These are phyloP conservation scores for Phlegmacium glaucopus DNA, from an alignment of 768 basidiomycete genomes.

Conservation along the genomic window DNA sequence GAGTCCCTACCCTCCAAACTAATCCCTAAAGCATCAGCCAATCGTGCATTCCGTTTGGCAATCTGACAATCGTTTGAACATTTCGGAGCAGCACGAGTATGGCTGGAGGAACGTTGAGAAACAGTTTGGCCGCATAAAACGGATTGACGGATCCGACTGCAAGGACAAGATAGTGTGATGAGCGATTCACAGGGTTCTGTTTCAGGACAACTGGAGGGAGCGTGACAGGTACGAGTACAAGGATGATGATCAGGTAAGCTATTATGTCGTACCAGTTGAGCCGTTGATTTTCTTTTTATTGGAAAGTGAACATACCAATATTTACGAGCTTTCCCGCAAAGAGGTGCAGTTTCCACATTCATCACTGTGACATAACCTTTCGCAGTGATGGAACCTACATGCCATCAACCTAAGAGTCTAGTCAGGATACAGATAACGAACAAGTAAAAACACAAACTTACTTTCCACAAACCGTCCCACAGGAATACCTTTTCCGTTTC, in stretches of 20 bases:
- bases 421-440: background rate
- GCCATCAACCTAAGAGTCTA: slow-evolving; percentile 51
- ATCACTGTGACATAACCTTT: slow-evolving; percentile 76
- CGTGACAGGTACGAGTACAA: slow-evolving; percentile 80
- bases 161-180: slow-evolving; percentile 73
- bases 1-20: too few species aligned
- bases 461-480: slow-evolving; percentile 81
- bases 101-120: slow-evolving; percentile 38
- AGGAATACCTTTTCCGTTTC: slow-evolving; percentile 74
- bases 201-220: slow-evolving; percentile 83
- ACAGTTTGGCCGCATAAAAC: slow-evolving; percentile 65
- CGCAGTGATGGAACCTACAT: slow-evolving; percentile 91
- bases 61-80: slow-evolving; percentile 84
- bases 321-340: slow-evolving; percentile 85
- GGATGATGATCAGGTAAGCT: slow-evolving; percentile 73
- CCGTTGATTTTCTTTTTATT: background rate
- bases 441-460: slow-evolving; percentile 28
- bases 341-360: slow-evolving; percentile 76
- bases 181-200: slow-evolving; percentile 68
- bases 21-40: slow-evolving; percentile 94
- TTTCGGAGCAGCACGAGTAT: slow-evolving; percentile 39
- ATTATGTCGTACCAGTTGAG: background rate
- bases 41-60: slow-evolving; percentile 79
- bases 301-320: slow-evolving; percentile 55
- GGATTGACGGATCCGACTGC: slow-evolving; percentile 75